Percentiles rank a stretch among this genome's conserved stretches.
phyloP scores from a whole-genome alignment of 192 early-diverging fungal species.

The Coemansia sp. region DNA sequence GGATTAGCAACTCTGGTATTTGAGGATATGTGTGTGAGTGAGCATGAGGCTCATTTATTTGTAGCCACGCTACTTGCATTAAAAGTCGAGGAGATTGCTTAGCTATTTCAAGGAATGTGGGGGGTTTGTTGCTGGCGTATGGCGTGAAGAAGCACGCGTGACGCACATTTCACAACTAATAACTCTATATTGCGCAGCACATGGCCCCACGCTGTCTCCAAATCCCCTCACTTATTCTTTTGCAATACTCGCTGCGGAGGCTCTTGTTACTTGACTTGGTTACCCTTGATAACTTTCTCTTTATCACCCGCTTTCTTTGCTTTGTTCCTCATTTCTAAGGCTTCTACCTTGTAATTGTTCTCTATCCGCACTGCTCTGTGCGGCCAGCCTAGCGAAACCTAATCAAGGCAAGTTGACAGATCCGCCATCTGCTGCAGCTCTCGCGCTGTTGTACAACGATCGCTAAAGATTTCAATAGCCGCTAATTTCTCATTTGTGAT shows the following conservation, averaged over 20 bases:
- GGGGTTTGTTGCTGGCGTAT: conserved; percentile 1
- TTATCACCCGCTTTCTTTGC: not conserved
- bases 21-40: not conserved
- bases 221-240: not conserved
- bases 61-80: not conserved
- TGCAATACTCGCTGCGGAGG: not conserved
- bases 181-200: not conserved
- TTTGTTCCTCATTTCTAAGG: not conserved
- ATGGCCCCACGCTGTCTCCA: not conserved
- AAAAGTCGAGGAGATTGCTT: not conserved
- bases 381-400: not conserved
- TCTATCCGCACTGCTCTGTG: not conserved
- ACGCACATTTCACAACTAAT: not conserved
- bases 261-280: conserved; percentile 1
- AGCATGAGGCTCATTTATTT: not conserved
- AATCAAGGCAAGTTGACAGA: conserved; percentile 1
- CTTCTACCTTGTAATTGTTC: not conserved
- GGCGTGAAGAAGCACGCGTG: not conserved
- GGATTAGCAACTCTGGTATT: not conserved
- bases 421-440: not conserved
- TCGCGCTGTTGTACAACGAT: too few relatives aligned
- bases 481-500: not conserved
- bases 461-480: not conserved
- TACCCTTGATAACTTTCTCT: not conserved
- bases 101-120: not conserved